Evolutionary conservation across 2,329 filamentous ascomycete species (phyloP).

Genomic region (Xylaria sp.): DNA sequence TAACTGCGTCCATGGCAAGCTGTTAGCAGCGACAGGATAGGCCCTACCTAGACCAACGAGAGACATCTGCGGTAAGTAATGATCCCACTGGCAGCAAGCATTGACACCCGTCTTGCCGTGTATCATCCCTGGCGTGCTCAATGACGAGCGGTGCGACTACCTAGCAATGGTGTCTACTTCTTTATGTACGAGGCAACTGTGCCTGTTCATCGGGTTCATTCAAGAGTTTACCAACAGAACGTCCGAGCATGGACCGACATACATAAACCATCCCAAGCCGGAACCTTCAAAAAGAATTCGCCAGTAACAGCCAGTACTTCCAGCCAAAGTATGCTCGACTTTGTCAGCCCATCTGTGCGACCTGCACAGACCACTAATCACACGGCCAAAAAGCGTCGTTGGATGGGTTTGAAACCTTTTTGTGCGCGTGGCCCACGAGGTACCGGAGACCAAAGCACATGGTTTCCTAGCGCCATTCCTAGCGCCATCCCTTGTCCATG

Average conservation of each 20-base stretch:
- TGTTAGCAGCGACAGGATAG: not conserved
- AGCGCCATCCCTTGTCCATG: slow-evolving; percentile 21
- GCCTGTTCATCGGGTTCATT: slow-evolving; percentile 17
- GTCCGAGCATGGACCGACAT: slow-evolving; percentile 27
- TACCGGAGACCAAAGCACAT: slow-evolving; percentile 22
- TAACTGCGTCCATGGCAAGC: not conserved
- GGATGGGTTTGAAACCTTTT: slow-evolving; percentile 14
- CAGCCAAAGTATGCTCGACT: slow-evolving; percentile 3
- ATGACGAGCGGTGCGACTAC: not conserved
- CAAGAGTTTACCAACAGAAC: slow-evolving; percentile 21
- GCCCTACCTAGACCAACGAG: not conserved
- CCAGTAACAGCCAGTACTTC: not conserved
- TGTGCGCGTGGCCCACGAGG: slow-evolving; percentile 26
- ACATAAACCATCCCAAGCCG: too few species aligned
- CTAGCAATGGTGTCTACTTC: not conserved
- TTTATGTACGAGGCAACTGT: not conserved
- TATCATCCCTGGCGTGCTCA: not conserved
- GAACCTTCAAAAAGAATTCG: too few species aligned
- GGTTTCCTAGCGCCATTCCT: slow-evolving; percentile 10
- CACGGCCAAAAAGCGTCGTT: slow-evolving; percentile 2
- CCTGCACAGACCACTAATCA: slow-evolving; percentile 12
- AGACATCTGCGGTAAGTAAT: not conserved
- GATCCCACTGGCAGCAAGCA: not conserved
- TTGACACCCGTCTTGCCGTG: not conserved
- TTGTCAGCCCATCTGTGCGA: slow-evolving; percentile 11